Conservation (phyloP, 495 filamentous ascomycete genomes). For the Podospora tetraspora region DNA sequence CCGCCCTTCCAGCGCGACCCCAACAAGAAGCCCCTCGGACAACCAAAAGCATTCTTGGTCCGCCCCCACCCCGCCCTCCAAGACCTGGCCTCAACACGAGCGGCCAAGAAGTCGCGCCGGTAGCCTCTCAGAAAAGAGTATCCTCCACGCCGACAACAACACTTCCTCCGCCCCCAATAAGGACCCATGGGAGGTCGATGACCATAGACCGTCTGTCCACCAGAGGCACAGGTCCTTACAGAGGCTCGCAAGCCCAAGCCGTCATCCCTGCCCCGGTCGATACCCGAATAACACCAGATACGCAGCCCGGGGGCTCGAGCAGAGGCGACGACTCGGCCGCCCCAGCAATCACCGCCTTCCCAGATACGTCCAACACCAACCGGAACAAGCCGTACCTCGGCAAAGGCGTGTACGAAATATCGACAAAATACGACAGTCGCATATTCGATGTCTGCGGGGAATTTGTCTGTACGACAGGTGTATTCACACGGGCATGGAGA, state of each 20-base stretch:
- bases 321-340: slow-evolving; percentile 22
- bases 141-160: slow-evolving; percentile 47
- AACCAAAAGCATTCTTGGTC: slow-evolving; percentile 26
- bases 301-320: slow-evolving; percentile 12
- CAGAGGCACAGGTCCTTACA: slow-evolving; percentile 33
- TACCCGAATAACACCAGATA: slow-evolving; percentile 23
- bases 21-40: slow-evolving; percentile 29
- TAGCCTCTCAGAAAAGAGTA: slow-evolving; percentile 43
- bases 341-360: slow-evolving; percentile 47
- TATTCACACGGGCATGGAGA: slow-evolving; percentile 82
- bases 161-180: slow-evolving; percentile 33
- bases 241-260: slow-evolving; percentile 23
- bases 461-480: slow-evolving; percentile 78
- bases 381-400: slow-evolving; percentile 71
- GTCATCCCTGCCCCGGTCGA: slow-evolving; percentile 23
- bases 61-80: slow-evolving; percentile 44
- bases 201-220: slow-evolving; percentile 41
- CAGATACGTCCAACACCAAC: slow-evolving; percentile 80
- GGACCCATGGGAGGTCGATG: slow-evolving; percentile 47
- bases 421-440: slow-evolving; percentile 78
- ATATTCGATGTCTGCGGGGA: slow-evolving; percentile 83
- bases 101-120: slow-evolving; percentile 26
- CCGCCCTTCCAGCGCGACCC: slow-evolving; percentile 56
- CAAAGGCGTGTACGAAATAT: slow-evolving; percentile 65
- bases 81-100: slow-evolving; percentile 37